Evolutionary conservation across 1,139 yeast species (phyloP), one percentile per base, ranked within the genome.

Genomic region (Hanseniaspora uvarum): DNA sequence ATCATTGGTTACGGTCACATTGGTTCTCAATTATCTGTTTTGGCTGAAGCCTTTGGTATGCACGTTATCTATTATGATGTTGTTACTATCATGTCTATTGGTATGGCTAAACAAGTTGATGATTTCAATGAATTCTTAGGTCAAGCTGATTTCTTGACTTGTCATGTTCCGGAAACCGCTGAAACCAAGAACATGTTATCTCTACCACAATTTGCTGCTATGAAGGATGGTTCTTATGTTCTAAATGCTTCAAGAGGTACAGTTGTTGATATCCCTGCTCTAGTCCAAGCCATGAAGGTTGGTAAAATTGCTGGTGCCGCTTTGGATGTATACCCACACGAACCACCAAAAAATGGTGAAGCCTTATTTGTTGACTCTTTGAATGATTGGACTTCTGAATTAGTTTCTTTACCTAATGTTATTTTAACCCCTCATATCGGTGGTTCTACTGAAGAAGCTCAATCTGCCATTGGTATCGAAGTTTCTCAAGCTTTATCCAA

Each of bases 361-460:
- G 82, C 79, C 59, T 73, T 81, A 63, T 92, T 89, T 73, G 73
- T 68, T 64, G 76, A 83, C 65, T 75, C 76, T 44, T 76, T 92
- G 67, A 92, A 92, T 72, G 65, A 73, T 36, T 94, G 96, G 94
- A 80, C 87, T 56, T 75, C 86, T 36, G 96, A 89, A 66, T 78
- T 94, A 63, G 78, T 83, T 61, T 75, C 86, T 19, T 77, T 88
- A 68, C 80, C 94, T 72, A 94, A 92, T 69, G 83, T 92, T 56
- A 88, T 94, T 59, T 77, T 92, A 66, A 83, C 97, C 55, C 99
- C 99, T 38, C 99, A 92, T 68, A 92, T 92, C 64, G 99, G 99
- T 73, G 98, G 98, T 60, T 88, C 97, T 52, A 92, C 99, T 49
- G 97, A 92, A 72, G 99, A 92, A 74, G 98, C 98, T 34, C 99